These are phyloP conservation scores for Iris macrosiphon DNA, from an alignment of 106 monocot genomes.

Conservation along the genomic window DNA sequence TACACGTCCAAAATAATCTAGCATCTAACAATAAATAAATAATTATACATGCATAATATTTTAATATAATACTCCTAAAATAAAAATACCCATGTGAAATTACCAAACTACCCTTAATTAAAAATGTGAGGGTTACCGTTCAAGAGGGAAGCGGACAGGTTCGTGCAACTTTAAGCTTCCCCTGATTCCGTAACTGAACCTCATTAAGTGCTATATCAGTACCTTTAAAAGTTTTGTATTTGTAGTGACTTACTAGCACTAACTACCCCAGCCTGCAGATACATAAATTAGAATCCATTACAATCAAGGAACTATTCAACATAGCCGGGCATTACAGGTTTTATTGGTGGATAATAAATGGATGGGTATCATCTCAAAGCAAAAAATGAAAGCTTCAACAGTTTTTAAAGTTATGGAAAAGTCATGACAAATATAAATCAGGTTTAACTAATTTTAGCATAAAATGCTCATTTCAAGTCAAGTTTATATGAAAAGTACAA, in stretches of 20 bases:
- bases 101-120: too few relatives aligned
- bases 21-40: too few relatives aligned
- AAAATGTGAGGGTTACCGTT: too few relatives aligned
- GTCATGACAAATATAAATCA: not conserved
- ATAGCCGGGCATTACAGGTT: not conserved
- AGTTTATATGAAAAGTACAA: too few relatives aligned
- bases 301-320: not conserved
- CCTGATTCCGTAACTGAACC: constrained; percentile 84
- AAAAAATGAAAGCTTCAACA: too few relatives aligned
- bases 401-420: too few relatives aligned
- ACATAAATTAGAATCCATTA: not conserved
- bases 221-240: constrained; percentile 79
- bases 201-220: constrained; percentile 90
- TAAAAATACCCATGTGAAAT: too few relatives aligned
- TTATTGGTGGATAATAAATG: not conserved
- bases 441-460: not conserved
- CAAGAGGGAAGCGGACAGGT: constrained; percentile 64
- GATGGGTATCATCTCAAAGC: not conserved
- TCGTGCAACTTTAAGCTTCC: constrained; percentile 85
- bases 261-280: constrained; percentile 61
- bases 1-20: too few relatives aligned
- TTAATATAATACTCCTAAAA: too few relatives aligned
- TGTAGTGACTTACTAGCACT: constrained; percentile 83
- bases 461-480: too few relatives aligned
- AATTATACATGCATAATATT: too few relatives aligned